A percentile compares a stretch with the other conserved stretches of the same genome.
Conservation (phyloP, 768 basidiomycete genomes). For the Amanita inopinata region DNA sequence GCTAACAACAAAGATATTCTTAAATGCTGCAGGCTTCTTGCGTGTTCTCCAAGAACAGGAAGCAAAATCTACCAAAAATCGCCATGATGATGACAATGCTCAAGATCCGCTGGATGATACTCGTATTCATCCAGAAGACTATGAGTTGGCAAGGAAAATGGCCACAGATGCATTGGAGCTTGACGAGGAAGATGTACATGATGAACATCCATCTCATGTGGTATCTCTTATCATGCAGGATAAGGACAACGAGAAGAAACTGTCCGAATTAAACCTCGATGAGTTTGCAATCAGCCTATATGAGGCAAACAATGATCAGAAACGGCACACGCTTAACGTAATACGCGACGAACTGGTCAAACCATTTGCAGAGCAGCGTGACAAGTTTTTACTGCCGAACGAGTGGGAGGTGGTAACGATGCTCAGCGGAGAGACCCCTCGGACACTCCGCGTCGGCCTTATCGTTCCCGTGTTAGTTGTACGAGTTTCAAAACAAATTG, state of each 20-base stretch:
- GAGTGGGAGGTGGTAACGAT: constrained; percentile 86
- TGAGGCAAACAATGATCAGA: constrained; percentile 73
- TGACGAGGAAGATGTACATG: constrained; percentile 95
- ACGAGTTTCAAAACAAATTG: constrained; percentile 40
- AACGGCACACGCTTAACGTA: constrained; percentile 81
- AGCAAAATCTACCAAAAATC: constrained; percentile 50
- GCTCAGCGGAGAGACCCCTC: constrained; percentile 86
- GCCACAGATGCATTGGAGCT: constrained; percentile 93
- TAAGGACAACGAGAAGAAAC: constrained; percentile 64
- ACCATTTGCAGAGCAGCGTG: constrained; percentile 73
- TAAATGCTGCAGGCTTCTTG: constrained; percentile 90
- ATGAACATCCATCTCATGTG: constrained; percentile 84
- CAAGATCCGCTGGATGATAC: constrained; percentile 91
- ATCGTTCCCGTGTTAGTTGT: constrained; percentile 70
- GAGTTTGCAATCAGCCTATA: constrained; percentile 92
- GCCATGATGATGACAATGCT: constrained; percentile 58
- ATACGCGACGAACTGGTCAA: constrained; percentile 79
- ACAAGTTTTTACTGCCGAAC: constrained; percentile 49
- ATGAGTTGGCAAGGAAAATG: constrained; percentile 97
- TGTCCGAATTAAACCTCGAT: constrained; percentile 87
- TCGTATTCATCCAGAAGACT: constrained; percentile 95
- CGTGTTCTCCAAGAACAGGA: constrained; percentile 64
- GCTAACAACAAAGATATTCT: constrained; percentile 78
- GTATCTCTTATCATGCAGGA: constrained; percentile 84
- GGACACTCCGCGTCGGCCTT: constrained; percentile 68